Conservation (phyloP, 2,329 filamentous ascomycete genomes). For the Penicillium sp. region DNA sequence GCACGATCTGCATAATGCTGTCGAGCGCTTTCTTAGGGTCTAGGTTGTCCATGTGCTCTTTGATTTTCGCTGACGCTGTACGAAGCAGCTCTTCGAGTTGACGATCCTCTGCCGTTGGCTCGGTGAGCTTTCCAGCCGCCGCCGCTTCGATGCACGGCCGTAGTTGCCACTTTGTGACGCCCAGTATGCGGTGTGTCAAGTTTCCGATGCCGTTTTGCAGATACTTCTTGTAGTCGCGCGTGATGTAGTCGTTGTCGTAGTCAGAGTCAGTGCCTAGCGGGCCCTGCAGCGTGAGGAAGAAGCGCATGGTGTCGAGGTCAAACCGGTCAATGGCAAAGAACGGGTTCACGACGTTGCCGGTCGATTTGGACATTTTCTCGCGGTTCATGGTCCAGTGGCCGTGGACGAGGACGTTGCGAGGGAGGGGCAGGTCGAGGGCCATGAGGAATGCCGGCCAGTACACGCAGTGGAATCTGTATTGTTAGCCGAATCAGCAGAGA, state of each 20-base stretch:
- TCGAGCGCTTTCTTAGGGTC: slow-evolving; percentile 64
- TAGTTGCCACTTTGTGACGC: slow-evolving; percentile 66
- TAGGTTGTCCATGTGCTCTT: slow-evolving; percentile 58
- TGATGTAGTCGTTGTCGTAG: slow-evolving; percentile 77
- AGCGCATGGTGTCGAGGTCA: slow-evolving; percentile 82
- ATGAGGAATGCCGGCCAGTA: slow-evolving; percentile 98
- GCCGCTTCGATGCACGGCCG: slow-evolving; percentile 52
- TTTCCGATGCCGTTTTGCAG: slow-evolving; percentile 79
- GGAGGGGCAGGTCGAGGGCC: slow-evolving; percentile 74
- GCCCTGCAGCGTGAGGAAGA: slow-evolving; percentile 79
- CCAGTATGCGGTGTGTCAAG: slow-evolving; percentile 66
- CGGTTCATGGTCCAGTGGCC: slow-evolving; percentile 92
- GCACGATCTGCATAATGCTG: slow-evolving; percentile 59
- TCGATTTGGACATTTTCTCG: slow-evolving; percentile 94
- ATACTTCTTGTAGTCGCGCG: slow-evolving; percentile 72
- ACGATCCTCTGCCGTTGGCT: slow-evolving; percentile 26
- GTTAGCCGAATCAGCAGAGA: too few species aligned
- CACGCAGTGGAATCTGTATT: slow-evolving; percentile 74
- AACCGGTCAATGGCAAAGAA: slow-evolving; percentile 87
- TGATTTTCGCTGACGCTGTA: slow-evolving; percentile 40
- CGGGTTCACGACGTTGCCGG: slow-evolving; percentile 91
- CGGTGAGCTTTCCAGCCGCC: slow-evolving; percentile 24
- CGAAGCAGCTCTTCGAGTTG: slow-evolving; percentile 41
- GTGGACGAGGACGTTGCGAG: slow-evolving; percentile 78
- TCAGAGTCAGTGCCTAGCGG: slow-evolving; percentile 73